Base-by-base conservation (phyloP, 495 filamentous ascomycete genomes). In the Aspergillus leporis region DNA sequence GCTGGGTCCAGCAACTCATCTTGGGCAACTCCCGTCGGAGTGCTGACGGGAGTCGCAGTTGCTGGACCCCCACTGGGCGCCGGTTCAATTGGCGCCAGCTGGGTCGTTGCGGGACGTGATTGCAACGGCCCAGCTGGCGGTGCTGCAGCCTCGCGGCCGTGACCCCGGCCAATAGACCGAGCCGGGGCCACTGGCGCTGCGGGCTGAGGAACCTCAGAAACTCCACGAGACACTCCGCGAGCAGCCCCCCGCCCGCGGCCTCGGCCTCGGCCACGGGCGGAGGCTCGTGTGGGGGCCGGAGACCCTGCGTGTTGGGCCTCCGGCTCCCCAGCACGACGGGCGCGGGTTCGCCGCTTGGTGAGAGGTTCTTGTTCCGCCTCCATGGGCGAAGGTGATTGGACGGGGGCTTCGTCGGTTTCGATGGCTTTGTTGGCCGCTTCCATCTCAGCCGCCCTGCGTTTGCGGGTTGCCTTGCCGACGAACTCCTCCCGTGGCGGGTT, bases 401-500 rank as follows among this genome's bases (percentile, higher is more conserved):
- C 54, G 12, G 62, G 63, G 0, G 64, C 65, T 13, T 70, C 70
- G 48, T 75, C 71, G 4, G 70, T 62, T 14, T 76, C 73, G 19
- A 61, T 60, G 34, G 63, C 55, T 60, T 61, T 69, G 36, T 53
- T 61, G 18, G 72, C 63, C 13, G 61, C 64, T 55, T 78, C 75
- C 31, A 75, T 49, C 61, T 78, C 74, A 25, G 70, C 70, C 2
- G 76, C 74, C 61, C 75, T 78, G 59, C 77, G 77, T 59, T 78
- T 80, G 56, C 76, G 73, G 4, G 71, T 78, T 19, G 68, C 48
- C 68, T 87, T 61, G 71, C 81, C 65, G 75, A 83, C 61, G 77
- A 83, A 64, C 67, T 83, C 63, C 71, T 87, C 67, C 60, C 66
- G 58, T 56, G 79, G 70, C 63, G 83, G 70, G 78, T 89, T 72